phyloP scores from a whole-genome alignment of 495 filamentous ascomycete species.

The Hypoxylon lienhwacheense region DNA sequence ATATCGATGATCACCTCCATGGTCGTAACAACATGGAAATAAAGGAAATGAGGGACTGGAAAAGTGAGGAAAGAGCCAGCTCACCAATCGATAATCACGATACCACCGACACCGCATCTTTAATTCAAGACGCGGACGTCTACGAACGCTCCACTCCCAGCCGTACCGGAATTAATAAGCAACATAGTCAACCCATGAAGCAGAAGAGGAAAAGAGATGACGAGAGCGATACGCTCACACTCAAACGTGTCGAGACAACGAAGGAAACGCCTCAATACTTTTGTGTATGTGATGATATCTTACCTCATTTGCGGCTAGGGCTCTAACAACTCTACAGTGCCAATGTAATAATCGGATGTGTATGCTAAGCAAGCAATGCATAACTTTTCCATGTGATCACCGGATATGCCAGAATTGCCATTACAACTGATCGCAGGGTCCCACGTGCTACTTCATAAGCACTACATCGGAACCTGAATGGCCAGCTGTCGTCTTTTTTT shows the following conservation, averaged over 20 bases:
- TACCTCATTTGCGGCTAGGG: not conserved
- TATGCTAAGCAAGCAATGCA: conserved; percentile 23
- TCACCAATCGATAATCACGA: conserved; percentile 14
- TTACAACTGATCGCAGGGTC: too few relatives aligned
- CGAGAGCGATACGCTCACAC: not conserved
- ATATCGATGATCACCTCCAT: conserved; percentile 80
- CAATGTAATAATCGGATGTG: conserved; percentile 28
- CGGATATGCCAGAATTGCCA: conserved; percentile 26
- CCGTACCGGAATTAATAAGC: conserved; percentile 1
- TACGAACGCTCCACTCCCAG: not conserved
- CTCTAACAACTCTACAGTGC: conserved; percentile 30
- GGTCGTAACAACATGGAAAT: conserved; percentile 39
- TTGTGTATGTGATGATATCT: conserved; percentile 19
- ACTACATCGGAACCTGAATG: not conserved
- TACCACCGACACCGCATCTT: conserved; percentile 3
- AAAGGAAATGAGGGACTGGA: conserved; percentile 44
- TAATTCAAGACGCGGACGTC: conserved; percentile 1
- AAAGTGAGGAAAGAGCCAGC: conserved; percentile 24
- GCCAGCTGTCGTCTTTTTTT: not conserved
- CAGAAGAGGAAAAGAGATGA: conserved; percentile 37
- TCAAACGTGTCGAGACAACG: conserved; percentile 15
- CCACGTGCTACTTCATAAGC: too few relatives aligned
- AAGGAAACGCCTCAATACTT: conserved; percentile 5
- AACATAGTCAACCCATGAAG: not conserved
- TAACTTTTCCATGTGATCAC: conserved; percentile 32